Percentiles rank a stretch among this genome's conserved stretches.
These are phyloP conservation scores for Viola odorata DNA, from an alignment of 345 rosid genomes.

Conservation along the genomic window DNA sequence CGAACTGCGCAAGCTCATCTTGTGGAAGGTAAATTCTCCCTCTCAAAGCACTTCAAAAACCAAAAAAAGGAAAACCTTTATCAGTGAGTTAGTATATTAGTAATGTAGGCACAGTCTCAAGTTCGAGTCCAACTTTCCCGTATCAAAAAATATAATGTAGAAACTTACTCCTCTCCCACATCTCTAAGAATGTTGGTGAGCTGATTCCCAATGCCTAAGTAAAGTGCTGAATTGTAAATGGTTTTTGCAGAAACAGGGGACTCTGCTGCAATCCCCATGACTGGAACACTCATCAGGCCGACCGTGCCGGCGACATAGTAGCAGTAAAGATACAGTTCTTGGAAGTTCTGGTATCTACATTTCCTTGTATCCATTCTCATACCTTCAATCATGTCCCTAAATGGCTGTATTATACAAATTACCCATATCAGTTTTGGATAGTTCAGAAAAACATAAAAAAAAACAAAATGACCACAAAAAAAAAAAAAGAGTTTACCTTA, in stretches of 20 bases:
- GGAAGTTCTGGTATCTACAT: conserved; percentile 39
- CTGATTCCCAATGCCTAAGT: conserved; percentile 54
- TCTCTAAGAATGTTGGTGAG: conserved; percentile 62
- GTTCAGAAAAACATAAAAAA: too few relatives aligned
- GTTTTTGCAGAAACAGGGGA: conserved; percentile 28
- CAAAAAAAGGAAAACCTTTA: neutral
- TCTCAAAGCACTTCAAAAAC: conserved; percentile 34
- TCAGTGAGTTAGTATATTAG: too few relatives aligned
- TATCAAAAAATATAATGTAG: neutral
- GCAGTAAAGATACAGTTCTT: conserved; percentile 52
- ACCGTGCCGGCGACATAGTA: conserved; percentile 57
- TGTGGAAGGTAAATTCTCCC: conserved; percentile 61
- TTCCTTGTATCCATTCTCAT: conserved; percentile 58
- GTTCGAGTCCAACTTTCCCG: neutral
- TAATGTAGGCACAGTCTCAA: neutral
- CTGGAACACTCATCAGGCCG: conserved; percentile 55
- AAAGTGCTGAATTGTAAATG: conserved; percentile 41
- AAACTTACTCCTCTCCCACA: conserved; percentile 55
- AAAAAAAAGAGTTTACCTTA: conserved; percentile 23
- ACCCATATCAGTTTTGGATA: neutral
- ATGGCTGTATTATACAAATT: conserved; percentile 30
- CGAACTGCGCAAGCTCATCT: conserved; percentile 52
- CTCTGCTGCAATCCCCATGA: conserved; percentile 54
- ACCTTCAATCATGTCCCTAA: conserved; percentile 57
- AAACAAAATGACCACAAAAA: neutral